Evolutionary conservation across 2,329 filamentous ascomycete species (phyloP), one percentile per base, ranked within the genome.

Genomic region (Whalleya microplaca): DNA sequence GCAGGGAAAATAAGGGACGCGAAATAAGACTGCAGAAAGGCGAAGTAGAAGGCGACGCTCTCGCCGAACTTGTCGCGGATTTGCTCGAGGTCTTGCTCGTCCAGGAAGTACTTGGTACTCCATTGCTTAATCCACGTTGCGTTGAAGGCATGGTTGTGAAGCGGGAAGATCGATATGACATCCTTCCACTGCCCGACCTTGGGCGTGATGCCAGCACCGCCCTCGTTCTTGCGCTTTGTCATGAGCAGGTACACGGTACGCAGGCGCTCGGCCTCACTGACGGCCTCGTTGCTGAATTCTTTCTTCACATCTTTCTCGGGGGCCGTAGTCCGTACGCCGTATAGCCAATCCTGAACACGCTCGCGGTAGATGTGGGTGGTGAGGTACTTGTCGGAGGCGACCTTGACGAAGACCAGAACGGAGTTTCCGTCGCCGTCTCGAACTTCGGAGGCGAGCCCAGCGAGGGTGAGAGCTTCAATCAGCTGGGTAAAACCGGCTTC

Each of bases 41-140:
- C 92, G 72, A 96, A 98, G 77, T 98, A 98, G 73, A 96, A 96
- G 37, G 91, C 94, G 56, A 97, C 90, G 71, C 86, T 89, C 73
- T 94, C 89, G 47, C 91, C 91, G 72, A 92, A 92, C 62, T 87
- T 81, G 69, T 92, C 82, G 21, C 89, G 84, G 60, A 96, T 92
- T 45, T 84, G 81, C 68, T 90, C 85, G n/a, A 96, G 77, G 66
- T 92, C 84, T 48, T 80, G 73, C 37, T 85, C 75, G 51, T 85
- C 84, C 21, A 93, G 77, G 43, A 87, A 80, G 58, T 88, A 89
- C 71, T 89, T 90, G 48, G 81, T 85, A 67, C 88, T 88, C 83
- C 91, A 89, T 61, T 87, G 82, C 69, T 88, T 86, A 62, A 96
- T 83, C 84, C 92, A 90, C 21, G 81, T 76, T 57, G 86, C 86